Percentiles rank a stretch among this genome's conserved stretches.
phyloP scores from a whole-genome alignment of 176 grass and related monocot genomes.

The Chloris gayana region DNA sequence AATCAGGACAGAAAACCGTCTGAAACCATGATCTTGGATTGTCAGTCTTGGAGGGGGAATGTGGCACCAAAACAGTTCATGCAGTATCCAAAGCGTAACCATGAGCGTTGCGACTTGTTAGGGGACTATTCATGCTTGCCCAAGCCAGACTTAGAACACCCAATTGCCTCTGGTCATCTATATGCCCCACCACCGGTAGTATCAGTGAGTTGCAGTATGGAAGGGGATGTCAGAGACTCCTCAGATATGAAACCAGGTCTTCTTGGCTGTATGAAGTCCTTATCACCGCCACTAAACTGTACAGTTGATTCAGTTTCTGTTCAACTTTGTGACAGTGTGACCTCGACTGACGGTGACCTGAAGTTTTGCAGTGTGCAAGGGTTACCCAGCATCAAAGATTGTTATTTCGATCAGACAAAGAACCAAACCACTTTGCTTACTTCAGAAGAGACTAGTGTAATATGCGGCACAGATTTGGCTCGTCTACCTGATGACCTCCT shows the following conservation, averaged over 20 bases:
- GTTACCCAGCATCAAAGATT: conserved; percentile 52
- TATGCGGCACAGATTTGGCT: conserved; percentile 51
- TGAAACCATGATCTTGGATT: conserved; percentile 60
- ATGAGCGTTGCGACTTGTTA: conserved; percentile 68
- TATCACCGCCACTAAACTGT: conserved; percentile 64
- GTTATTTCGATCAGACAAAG: conserved; percentile 45
- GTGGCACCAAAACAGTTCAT: conserved; percentile 70
- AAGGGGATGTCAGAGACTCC: conserved; percentile 47
- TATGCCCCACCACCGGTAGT: conserved; percentile 51
- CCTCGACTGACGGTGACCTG: conserved; percentile 37
- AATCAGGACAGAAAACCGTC: conserved; percentile 60
- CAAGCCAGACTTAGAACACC: conserved; percentile 59
- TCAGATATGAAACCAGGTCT: conserved; percentile 68
- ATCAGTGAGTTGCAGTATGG: conserved; percentile 52
- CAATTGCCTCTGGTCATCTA: conserved; percentile 40
- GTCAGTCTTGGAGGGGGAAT: conserved; percentile 52
- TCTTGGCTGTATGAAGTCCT: conserved; percentile 59
- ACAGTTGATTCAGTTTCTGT: conserved; percentile 68
- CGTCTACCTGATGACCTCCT: conserved; percentile 63
- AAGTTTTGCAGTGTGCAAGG: conserved; percentile 54
- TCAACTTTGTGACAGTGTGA: conserved; percentile 56
- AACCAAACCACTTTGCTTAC: conserved; percentile 38
- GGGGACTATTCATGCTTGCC: conserved; percentile 83
- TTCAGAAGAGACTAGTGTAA: conserved; percentile 44
- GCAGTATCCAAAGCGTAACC: conserved; percentile 86